Evolutionary conservation across 1,284 basidiomycete species (phyloP), one percentile per base, ranked within the genome.

Genomic region (Vanrija sp.): DNA sequence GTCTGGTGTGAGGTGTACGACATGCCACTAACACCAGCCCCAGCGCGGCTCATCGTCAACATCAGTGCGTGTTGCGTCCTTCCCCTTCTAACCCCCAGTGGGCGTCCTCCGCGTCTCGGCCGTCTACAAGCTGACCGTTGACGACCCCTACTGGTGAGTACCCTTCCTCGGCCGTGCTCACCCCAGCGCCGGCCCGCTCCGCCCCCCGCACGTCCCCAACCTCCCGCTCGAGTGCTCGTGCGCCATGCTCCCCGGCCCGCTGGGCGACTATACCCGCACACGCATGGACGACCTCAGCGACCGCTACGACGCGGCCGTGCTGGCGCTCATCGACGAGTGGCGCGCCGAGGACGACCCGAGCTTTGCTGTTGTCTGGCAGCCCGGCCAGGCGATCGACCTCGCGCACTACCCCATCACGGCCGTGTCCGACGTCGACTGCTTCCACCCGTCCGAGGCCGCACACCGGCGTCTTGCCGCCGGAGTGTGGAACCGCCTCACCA

Each of bases 361-460:
- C 10, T 77, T 78, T 51, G 75, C 63, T 6, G 75, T 65, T 3
- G 56, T 67, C 12, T 72, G 70, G 74, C 77, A 78, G 61, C 75
- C 76, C 0, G 70, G 69, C 7, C 55, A 65, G 6, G 67, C 63
- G 7, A 60, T 78, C 26, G 73, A 76, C 42, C 64, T 78, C 5
- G 65, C 60, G 5, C 56, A 66, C 38, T 77, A 71, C 49, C 77
- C 77, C 4, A 68, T 75, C 18, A 64, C 71, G 42, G 73, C 75
- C 3, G 58, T 78, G 6, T 73, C 69, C 8, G 65, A 66, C n/a
- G 61, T 72, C 6, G 77, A 78, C 57, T 78, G 75, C 58, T 78
- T 78, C 61, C 77, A 78, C 48, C 77, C 77, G 5, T 72, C 70
- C 14, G 68, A 65, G 18, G 63, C 62, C 23, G 71, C 70, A 0